Conservation (phyloP, 129 eudicot species). For the Centella asiatica region DNA sequence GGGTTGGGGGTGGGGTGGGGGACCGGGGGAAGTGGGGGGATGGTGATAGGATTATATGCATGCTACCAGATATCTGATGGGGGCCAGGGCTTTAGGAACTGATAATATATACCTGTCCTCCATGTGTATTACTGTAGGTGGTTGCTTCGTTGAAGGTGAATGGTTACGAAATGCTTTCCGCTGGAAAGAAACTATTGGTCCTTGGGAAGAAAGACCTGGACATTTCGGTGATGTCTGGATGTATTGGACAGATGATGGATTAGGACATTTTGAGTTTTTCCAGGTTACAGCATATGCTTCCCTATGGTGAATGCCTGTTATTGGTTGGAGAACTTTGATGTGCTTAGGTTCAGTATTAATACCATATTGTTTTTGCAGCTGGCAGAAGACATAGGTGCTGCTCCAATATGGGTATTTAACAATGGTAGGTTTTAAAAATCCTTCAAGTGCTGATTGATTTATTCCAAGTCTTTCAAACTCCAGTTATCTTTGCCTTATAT, state of each 20-base stretch:
- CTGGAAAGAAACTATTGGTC: constrained; percentile 93
- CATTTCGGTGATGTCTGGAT: constrained; percentile 89
- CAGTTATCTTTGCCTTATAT: not conserved
- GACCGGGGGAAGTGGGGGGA: no score
- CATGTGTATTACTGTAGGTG: constrained; percentile 42
- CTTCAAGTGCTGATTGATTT: not conserved
- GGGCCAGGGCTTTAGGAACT: not conserved
- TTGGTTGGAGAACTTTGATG: not conserved
- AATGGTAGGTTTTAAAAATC: constrained; percentile 45
- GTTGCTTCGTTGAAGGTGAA: constrained; percentile 78
- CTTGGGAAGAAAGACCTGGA: constrained; percentile 94
- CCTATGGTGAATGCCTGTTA: constrained; percentile 1
- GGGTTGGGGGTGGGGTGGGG: not conserved
- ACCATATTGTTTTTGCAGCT: constrained; percentile 39
- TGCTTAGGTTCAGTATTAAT: not conserved
- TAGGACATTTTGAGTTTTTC: constrained; percentile 83
- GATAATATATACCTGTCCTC: not conserved
- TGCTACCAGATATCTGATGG: not conserved
- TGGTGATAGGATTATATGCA: no score
- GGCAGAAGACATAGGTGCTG: constrained; percentile 89
- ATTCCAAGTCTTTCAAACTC: not conserved
- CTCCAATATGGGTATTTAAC: constrained; percentile 90
- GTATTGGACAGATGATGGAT: constrained; percentile 98
- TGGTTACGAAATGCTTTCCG: constrained; percentile 76
- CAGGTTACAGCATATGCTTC: constrained; percentile 37